Evolutionary conservation across 441 rosid genomes (phyloP), one percentile per base, ranked within the genome.

Genomic region (Aleurites moluccanus): DNA sequence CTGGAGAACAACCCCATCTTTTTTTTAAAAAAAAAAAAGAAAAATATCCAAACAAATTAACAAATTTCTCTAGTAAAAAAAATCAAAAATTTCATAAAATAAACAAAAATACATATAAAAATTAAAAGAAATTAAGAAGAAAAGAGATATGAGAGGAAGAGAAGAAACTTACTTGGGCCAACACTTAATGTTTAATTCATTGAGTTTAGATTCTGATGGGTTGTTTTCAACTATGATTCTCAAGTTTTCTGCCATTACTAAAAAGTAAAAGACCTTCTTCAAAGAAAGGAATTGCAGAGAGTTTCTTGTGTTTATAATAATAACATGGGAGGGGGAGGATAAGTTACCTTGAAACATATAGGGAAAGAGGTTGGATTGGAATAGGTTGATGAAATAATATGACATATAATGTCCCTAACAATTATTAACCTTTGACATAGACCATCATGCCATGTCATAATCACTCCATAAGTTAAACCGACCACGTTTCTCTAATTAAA

Each of bases 1-100:
- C 98, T 4, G 97, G 95, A 13, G 95, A 86, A 81, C 97, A 94
- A 16, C 94, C 98, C 98, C 97, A 92, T 83, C 98, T 94, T 68
- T 67, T 6, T 23, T n/a, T n/a, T n/a, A n/a, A n/a, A n/a, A n/a
- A n/a, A n/a, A 52, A 56, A 9, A 3, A 13, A 15, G 9, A 55
- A 28, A 53, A 67, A 23, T n/a, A 23, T 30, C 38, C 64, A 69
- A 38, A 71, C 7, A 38, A 38, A 38, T 38, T 38, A 38, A 6
- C 40, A 38, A 38, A 38, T 38, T 38, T 38, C 40, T 38, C 6
- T 38, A n/a, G n/a, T 38, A 6, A 38, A 38, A 30, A 38, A 38
- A 6, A 45, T 18, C 44, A 28, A 10, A 16, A 35, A 8, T 21
- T 35, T 9, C 35, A 47, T 23, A 67, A 25, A 20, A 47, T n/a